Conservation (phyloP, 1,139 yeast species). For the Saccharomycopsis hybrid region DNA sequence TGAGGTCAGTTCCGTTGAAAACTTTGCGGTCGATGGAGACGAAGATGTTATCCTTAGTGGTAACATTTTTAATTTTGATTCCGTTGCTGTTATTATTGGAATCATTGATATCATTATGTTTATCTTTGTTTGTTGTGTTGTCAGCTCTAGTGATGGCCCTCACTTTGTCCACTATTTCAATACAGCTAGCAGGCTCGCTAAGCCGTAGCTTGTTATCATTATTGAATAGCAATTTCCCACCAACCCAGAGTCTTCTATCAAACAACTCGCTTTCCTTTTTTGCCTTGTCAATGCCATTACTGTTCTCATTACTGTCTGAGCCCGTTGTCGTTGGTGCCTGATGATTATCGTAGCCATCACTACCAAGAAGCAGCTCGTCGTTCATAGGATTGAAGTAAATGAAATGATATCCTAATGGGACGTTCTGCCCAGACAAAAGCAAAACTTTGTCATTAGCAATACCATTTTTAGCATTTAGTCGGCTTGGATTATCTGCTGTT, state of each 20-base stretch:
- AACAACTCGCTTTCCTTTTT: constrained; percentile 30
- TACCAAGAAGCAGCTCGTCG: constrained; percentile 42
- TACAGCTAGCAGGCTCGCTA: constrained; percentile 35
- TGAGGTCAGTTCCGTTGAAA: constrained; percentile 21
- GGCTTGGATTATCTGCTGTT: neutral
- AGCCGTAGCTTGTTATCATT: constrained; percentile 30
- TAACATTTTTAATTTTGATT: neutral
- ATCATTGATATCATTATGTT: too few relatives aligned
- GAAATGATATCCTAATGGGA: constrained; percentile 58
- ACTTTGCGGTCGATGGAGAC: constrained; percentile 42
- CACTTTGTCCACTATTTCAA: constrained; percentile 38
- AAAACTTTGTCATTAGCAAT: neutral
- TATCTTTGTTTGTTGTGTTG: too few relatives aligned
- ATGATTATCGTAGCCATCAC: constrained; percentile 78
- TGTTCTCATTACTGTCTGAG: constrained; percentile 15
- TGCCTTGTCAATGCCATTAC: neutral
- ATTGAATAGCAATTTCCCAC: constrained; percentile 51
- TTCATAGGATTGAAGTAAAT: constrained; percentile 55
- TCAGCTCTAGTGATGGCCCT: constrained; percentile 28
- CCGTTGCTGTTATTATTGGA: too few relatives aligned
- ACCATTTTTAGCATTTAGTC: too few relatives aligned
- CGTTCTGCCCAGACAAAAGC: constrained; percentile 9
- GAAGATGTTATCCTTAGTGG: constrained; percentile 30
- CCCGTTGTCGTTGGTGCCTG: constrained; percentile 52
- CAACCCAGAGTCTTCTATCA: constrained; percentile 73